These are phyloP conservation scores for Extremus antarcticus DNA, from an alignment of 495 filamentous ascomycete genomes.

Conservation along the genomic window DNA sequence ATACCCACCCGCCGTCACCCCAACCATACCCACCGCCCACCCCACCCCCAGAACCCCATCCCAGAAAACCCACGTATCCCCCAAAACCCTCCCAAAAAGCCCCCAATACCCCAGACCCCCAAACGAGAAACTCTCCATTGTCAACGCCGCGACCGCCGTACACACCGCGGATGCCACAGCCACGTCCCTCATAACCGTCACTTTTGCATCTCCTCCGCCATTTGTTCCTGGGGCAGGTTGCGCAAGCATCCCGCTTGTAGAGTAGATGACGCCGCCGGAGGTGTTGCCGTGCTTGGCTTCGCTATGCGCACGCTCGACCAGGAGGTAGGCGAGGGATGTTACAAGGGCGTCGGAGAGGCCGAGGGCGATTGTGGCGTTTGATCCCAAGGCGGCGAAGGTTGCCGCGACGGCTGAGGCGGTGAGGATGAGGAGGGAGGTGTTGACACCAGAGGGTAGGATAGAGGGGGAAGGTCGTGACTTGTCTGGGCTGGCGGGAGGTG, in stretches of 20 bases:
- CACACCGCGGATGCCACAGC: constrained; percentile 5
- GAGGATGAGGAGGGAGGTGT: constrained; percentile 1
- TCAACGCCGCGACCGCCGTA: constrained; percentile 17
- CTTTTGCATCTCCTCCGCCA: background rate
- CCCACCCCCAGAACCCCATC: constrained; percentile 2
- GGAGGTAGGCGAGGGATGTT: constrained; percentile 3
- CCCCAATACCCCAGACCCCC: constrained; percentile 15
- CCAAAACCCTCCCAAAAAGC: constrained; percentile 1
- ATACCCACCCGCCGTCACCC: constrained; percentile 1
- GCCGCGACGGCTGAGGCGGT: constrained; percentile 8
- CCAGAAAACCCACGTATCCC: constrained; percentile 1
- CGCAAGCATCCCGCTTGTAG: constrained; percentile 12
- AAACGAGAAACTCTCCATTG: constrained; percentile 20
- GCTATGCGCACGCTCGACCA: constrained; percentile 5
- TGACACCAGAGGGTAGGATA: background rate
- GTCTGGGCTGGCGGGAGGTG: background rate
- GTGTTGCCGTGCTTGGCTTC: background rate
- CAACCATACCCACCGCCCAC: constrained; percentile 3
- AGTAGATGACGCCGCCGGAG: constrained; percentile 8
- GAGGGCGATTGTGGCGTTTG: constrained; percentile 9
- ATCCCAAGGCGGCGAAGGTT: constrained; percentile 2
- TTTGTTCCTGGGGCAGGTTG: constrained; percentile 1
- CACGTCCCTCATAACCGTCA: constrained; percentile 8
- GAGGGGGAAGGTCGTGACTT: background rate
- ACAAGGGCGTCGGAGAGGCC: constrained; percentile 12